Base-by-base conservation (phyloP, 768 basidiomycete species). In the Sporobolomyces phaffii region DNA sequence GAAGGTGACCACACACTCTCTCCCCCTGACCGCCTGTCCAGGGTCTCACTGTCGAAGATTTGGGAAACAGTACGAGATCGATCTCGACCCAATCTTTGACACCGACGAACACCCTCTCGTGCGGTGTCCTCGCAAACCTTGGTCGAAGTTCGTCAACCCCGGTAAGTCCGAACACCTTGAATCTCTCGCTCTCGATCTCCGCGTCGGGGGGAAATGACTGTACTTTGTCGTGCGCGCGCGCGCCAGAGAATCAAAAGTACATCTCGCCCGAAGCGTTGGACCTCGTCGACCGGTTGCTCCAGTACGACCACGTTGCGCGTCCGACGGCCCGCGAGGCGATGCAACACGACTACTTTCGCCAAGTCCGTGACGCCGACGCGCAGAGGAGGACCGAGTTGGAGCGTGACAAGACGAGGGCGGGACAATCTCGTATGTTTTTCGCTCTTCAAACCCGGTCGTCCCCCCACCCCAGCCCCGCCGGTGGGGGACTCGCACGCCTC, bases 211-310 rank as follows among this genome's bases (percentile, higher is more conserved):
- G n/a, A n/a, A n/a, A n/a, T n/a, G n/a, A n/a, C n/a, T n/a, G n/a
- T n/a, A n/a, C n/a, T n/a, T n/a, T n/a, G n/a, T n/a, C n/a, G n/a
- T n/a, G n/a, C n/a, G n/a, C n/a, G n/a, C n/a, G n/a, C n/a, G n/a
- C n/a, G n/a, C n/a, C 34, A 60, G 64, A 65, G 41, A 65, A 65
- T 41, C 40, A 33, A 10, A 18, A 29, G 13, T 63, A 70, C 59
- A 91, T 97, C 74, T 90, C 91, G 28, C 96, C 91, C 76, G 94
- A 98, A 75, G 94, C 94, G 40, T 88, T 97, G 74, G 92, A 97
- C 80, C 87, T 97, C 76, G 80, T 99, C 67, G 94, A 98, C 80
- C 91, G 92, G 79, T 83, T 99, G 28, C 82, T 97, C 76, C 87
- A 91, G 53, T 98, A 97, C 78, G 94, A 58, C 43, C 65, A 58